These are phyloP conservation scores for Ceratopteris richardii DNA, from an alignment of 75 land plant species.

Conservation along the genomic window DNA sequence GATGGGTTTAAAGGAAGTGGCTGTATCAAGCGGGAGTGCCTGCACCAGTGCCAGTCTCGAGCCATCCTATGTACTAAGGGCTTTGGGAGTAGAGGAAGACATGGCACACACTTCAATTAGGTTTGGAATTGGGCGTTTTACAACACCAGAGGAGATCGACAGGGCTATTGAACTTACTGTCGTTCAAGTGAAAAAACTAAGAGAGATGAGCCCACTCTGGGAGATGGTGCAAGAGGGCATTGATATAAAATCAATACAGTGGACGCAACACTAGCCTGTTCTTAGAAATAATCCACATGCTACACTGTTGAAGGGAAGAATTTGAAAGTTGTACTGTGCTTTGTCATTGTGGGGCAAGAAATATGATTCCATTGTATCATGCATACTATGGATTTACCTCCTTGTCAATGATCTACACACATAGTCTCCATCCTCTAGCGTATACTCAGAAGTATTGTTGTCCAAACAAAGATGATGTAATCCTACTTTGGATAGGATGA, in stretches of 20 bases:
- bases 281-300: background rate
- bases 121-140: conserved; percentile 94
- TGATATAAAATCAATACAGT: conserved; percentile 81
- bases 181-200: conserved; percentile 71
- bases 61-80: conserved; percentile 91
- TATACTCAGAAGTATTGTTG: too few relatives aligned
- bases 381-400: too few relatives aligned
- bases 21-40: conserved; percentile 98
- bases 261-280: conserved; percentile 74
- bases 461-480: too few relatives aligned
- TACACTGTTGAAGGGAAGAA: background rate
- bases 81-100: conserved; percentile 94
- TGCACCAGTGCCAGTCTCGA: conserved; percentile 98
- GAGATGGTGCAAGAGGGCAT: conserved; percentile 97
- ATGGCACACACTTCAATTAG: conserved; percentile 99
- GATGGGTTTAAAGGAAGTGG: conserved; percentile 97
- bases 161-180: conserved; percentile 71
- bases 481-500: too few relatives aligned
- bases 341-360: background rate
- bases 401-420: too few relatives aligned
- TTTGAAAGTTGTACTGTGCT: background rate
- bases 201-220: conserved; percentile 96
- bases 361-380: too few relatives aligned
- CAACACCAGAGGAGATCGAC: conserved; percentile 84
- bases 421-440: too few relatives aligned